Base-by-base conservation (phyloP, 108 stramenopile species). In the Pseudonitzschia pungens region DNA sequence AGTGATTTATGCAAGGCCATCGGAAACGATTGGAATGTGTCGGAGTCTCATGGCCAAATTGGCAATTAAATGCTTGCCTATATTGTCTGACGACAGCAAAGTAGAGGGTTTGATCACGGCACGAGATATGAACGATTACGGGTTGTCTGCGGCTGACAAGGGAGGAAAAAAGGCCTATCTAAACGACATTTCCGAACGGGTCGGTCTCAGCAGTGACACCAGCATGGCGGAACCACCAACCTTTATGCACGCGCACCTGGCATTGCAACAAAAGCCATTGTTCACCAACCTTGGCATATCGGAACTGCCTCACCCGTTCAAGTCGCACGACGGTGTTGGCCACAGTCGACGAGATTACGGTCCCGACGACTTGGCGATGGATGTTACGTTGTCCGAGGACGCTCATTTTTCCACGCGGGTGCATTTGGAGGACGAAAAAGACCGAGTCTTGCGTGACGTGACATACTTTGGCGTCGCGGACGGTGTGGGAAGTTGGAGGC, bases 401-500 rank as follows among this genome's bases (percentile, higher is more conserved):
- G 92, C 97, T 0, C 71, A 84, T 72, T 95, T 95, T 76, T 62
- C 82, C 8, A 71, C 75, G 29, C 68, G 71, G 16, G 88, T 89
- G 5, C 74, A 79, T 56, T 63, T 89, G 15, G 84, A 84, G 12
- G 90, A 88, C 36, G 89, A 86, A 70, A 84, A 86, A 12, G 87
- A 81, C n/a, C 75, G 72, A 51, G 69, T 74, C 6, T 58, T 87
- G 63, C 82, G 83, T 60, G 85, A 89, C 40, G 76, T 92, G 22
- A 84, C 87, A 50, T 97, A 96, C 72, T 84, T 92, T 70, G 96
- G 96, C 29, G 92, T 98, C 41, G 97, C 96, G 10, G 97, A 98
- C 74, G 97, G 97, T 14, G 97, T 98, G n/a, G 97, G 97, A 5
- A 89, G 88, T 69, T 98, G 97, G 97, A 81, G 96, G 70, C 90